phyloP scores from a whole-genome alignment of 192 early-diverging fungal genomes.

The Dispira simplex region DNA sequence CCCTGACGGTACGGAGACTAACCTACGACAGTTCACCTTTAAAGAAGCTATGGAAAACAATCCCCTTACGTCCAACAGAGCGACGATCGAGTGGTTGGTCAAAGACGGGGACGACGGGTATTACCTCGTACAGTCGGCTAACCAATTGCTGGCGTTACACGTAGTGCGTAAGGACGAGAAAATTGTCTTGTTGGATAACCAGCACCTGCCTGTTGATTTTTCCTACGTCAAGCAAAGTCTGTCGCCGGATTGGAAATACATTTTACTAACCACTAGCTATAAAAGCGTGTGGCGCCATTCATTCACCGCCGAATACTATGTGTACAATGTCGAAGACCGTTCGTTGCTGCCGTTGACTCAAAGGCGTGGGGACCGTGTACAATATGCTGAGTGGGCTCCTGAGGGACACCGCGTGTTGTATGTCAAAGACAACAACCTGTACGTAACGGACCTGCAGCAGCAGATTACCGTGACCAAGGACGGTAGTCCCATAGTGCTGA shows the following conservation, averaged over 20 bases:
- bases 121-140: conserved; percentile 1
- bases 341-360: conserved; percentile 38
- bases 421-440: conserved; percentile 79
- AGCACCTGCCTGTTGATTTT: background rate
- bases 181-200: background rate
- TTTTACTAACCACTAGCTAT: conserved; percentile 51
- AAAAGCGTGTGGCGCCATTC: conserved; percentile 74
- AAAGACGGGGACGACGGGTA: conserved; percentile 9
- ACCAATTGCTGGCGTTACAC: background rate
- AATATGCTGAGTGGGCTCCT: conserved; percentile 65
- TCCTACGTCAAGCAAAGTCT: conserved; percentile 13
- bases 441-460: conserved; percentile 49
- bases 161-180: background rate
- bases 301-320: conserved; percentile 57
- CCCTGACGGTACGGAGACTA: conserved; percentile 9
- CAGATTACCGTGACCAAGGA: conserved; percentile 73
- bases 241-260: conserved; percentile 64
- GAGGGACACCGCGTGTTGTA: conserved; percentile 62
- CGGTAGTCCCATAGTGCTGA: conserved; percentile 65
- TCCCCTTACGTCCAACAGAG: background rate
- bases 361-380: conserved; percentile 28
- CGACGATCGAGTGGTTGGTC: conserved; percentile 1
- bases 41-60: background rate
- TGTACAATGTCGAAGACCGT: conserved; percentile 50
- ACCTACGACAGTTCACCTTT: conserved; percentile 1